phyloP scores from a whole-genome alignment of 1,284 basidiomycete species.

The Austroboletus rostrupii region DNA sequence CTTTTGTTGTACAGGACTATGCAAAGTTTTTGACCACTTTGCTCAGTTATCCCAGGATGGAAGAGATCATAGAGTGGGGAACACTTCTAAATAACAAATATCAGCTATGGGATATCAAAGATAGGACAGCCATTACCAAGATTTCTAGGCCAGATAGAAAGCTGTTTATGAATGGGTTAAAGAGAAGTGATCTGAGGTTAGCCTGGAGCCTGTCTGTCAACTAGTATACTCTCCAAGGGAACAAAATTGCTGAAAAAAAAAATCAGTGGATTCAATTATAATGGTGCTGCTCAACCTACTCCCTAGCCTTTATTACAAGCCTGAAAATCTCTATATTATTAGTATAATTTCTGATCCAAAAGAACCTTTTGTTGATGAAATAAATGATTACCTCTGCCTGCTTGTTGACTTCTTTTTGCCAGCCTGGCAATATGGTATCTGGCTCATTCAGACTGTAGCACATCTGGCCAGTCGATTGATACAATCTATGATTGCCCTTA shows the following conservation, averaged over 20 bases:
- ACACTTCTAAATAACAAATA: not conserved
- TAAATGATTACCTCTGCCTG: no score
- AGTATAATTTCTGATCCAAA: slow-evolving; percentile 2
- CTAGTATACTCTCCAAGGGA: slow-evolving; percentile 37
- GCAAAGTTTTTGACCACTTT: not conserved
- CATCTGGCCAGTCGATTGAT: not conserved
- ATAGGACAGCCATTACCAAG: not conserved
- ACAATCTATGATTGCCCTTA: not conserved
- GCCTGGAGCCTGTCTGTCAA: slow-evolving; percentile 32
- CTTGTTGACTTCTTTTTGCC: not conserved
- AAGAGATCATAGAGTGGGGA: not conserved
- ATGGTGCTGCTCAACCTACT: slow-evolving; percentile 28
- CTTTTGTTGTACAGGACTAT: not conserved
- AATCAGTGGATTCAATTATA: slow-evolving; percentile 32
- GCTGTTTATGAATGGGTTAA: not conserved
- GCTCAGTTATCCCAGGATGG: not conserved
- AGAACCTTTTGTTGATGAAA: not conserved
- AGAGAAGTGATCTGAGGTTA: slow-evolving; percentile 14
- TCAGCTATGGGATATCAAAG: not conserved
- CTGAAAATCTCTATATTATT: no score
- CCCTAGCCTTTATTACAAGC: slow-evolving; percentile 5
- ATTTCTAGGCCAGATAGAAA: not conserved
- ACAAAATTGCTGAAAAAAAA: slow-evolving; percentile 29
- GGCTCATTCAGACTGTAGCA: not conserved
- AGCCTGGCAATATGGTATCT: not conserved